Evolutionary conservation across 139 green algal genomes (phyloP), one percentile per base, ranked within the genome.

Genomic region (Asterochloris sp.): DNA sequence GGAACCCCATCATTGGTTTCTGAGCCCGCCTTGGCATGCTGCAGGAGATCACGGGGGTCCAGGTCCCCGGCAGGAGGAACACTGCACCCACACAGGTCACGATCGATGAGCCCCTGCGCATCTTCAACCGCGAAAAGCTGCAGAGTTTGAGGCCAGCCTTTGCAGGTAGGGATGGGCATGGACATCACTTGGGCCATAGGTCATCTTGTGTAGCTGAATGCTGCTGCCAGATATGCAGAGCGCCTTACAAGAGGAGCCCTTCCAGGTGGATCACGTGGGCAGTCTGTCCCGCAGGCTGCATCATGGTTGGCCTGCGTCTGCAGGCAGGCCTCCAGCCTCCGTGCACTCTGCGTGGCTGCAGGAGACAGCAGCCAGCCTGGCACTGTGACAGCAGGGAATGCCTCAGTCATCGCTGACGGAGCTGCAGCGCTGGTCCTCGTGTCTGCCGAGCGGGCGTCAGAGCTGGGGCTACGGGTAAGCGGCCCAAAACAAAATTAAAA

Each of bases 401-500:
- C 93, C 0, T 97, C 91, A 0, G 90, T 92, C 47, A 91, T 98
- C 75, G 92, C 89, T 13, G 95, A 98, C 83, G 95, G 95, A n/a
- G 95, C 94, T 0, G 95, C 94, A 17, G 95, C 95, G 0, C 73
- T 98, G 74, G 91, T 98, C 67, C 82, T 98, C 68, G 83, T 86
- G 54, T 90, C 83, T 64, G 81, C 81, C 28, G 89, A 85, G 8
- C 85, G 76, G 24, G 87, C 84, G 0, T 82, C 81, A 64, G 82
- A 90, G 77, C 78, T 91, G 17, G 80, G 85, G 19, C 80, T 94
- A 74, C 86, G 82, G 17, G 82, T 81, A 14, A n/a, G n/a, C n/a
- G n/a, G n/a, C n/a, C n/a, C n/a, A n/a, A n/a, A n/a, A n/a, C n/a
- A n/a, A n/a, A n/a, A n/a, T n/a, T n/a, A n/a, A n/a, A n/a, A n/a